phyloP scores from a whole-genome alignment of 2,329 filamentous ascomycete genomes.

The Colletotrichum aenigma region DNA sequence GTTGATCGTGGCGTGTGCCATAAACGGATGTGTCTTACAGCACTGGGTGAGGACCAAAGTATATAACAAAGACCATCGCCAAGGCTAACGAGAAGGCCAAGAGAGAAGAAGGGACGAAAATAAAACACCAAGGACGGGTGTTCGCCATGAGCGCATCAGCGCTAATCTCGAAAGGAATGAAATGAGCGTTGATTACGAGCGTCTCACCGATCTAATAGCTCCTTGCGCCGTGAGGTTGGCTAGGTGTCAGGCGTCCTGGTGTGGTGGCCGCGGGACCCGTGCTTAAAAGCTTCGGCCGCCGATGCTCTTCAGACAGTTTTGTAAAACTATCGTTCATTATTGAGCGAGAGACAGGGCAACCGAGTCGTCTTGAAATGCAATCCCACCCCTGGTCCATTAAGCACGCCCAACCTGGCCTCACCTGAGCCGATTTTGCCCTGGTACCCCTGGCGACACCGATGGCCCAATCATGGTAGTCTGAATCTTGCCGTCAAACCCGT shows the following conservation, averaged over 20 bases:
- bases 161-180: not conserved
- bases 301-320: not conserved
- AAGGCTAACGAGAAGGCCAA: not conserved
- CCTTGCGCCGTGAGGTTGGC: not conserved
- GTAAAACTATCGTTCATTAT: not conserved
- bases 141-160: not conserved
- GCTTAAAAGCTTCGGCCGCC: not conserved
- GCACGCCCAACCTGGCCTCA: not conserved
- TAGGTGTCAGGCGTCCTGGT: not conserved
- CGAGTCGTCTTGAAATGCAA: not conserved
- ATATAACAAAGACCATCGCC: not conserved
- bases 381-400: not conserved
- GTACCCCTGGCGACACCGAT: not conserved
- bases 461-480: not conserved
- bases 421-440: not conserved
- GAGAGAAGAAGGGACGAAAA: not conserved
- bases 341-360: not conserved
- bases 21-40: not conserved
- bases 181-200: not conserved
- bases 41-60: not conserved
- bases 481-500: conserved; percentile 5
- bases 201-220: not conserved
- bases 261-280: not conserved
- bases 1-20: not conserved
- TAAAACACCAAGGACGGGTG: not conserved